Conservation (phyloP, 192 early-diverging fungal genomes). For the Entrophospora sp. region DNA sequence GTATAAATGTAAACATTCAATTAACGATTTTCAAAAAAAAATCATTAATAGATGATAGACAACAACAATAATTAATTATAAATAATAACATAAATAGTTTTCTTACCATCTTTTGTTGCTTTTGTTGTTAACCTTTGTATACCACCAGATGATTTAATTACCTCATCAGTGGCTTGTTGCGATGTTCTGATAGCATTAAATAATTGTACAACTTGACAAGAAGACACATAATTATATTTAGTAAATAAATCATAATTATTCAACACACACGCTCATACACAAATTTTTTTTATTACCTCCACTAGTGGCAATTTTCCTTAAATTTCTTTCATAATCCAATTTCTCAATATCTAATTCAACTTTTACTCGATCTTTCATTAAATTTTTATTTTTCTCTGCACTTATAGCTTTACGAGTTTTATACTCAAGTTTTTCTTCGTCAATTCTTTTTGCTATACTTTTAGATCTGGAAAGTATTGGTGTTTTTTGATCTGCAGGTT, state of each 20-base stretch:
- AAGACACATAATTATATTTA: constrained; percentile 14
- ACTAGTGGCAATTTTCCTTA: constrained; percentile 83
- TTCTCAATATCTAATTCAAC: constrained; percentile 66
- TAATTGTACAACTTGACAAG: constrained; percentile 68
- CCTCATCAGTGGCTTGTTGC: constrained; percentile 68
- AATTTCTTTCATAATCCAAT: constrained; percentile 79
- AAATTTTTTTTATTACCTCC: constrained; percentile 58
- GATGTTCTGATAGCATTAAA: constrained; percentile 90
- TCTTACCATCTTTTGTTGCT: constrained; percentile 32
- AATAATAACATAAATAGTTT: not conserved
- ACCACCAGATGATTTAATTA: constrained; percentile 45
- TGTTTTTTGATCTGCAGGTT: constrained; percentile 3
- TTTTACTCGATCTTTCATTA: constrained; percentile 61
- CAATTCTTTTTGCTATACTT: constrained; percentile 69
- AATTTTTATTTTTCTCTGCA: constrained; percentile 60
- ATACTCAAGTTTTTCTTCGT: constrained; percentile 75
- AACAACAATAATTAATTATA: not conserved
- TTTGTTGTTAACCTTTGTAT: constrained; percentile 38
- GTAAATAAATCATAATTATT: not conserved
- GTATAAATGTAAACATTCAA: too few relatives aligned
- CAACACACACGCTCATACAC: too few relatives aligned
- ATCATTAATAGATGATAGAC: not conserved
- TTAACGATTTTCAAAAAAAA: not conserved
- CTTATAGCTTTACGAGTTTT: constrained; percentile 69
- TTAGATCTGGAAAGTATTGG: constrained; percentile 83